Evolutionary conservation across 2,329 filamentous ascomycete species (phyloP).

Genomic region (Exophiala sp.): DNA sequence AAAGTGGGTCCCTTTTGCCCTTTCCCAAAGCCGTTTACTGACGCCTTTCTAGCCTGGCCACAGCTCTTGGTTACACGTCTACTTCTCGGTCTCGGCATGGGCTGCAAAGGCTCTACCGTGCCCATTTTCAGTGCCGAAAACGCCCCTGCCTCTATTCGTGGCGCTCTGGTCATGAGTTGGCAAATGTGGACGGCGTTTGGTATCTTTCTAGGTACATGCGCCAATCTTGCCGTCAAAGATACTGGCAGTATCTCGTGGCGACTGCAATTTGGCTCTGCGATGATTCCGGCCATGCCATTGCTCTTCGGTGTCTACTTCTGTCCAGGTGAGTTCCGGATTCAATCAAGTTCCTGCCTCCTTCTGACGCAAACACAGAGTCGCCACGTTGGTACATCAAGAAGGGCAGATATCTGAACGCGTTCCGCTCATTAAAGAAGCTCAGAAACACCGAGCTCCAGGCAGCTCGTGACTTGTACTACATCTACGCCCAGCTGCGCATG

Average conservation of each 20-base stretch:
- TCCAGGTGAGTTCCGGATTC: slow-evolving; percentile 26
- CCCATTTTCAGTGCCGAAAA: slow-evolving; percentile 76
- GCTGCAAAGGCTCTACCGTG: slow-evolving; percentile 69
- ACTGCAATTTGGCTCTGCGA: slow-evolving; percentile 61
- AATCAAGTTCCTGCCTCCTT: background rate
- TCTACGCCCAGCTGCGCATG: slow-evolving; percentile 38
- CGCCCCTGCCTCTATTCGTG: slow-evolving; percentile 64
- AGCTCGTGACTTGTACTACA: slow-evolving; percentile 34
- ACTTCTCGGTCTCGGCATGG: slow-evolving; percentile 73
- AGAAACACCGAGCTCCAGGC: slow-evolving; percentile 32
- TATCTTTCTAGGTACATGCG: slow-evolving; percentile 51
- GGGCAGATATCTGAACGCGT: slow-evolving; percentile 29
- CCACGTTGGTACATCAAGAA: slow-evolving; percentile 36
- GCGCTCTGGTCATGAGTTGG: slow-evolving; percentile 77
- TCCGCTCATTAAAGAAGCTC: slow-evolving; percentile 29
- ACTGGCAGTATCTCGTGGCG: slow-evolving; percentile 59
- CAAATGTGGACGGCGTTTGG: slow-evolving; percentile 27
- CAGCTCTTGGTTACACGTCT: slow-evolving; percentile 69
- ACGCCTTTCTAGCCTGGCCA: slow-evolving; percentile 50
- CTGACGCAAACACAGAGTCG: slow-evolving; percentile 11
- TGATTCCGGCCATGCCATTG: slow-evolving; percentile 62
- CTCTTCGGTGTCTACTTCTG: slow-evolving; percentile 53
- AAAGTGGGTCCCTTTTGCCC: slow-evolving; percentile 39
- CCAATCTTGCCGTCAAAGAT: slow-evolving; percentile 60
- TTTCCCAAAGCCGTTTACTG: background rate